Conservation (phyloP, 2,329 filamentous ascomycete genomes). For the Didymella glomerata region DNA sequence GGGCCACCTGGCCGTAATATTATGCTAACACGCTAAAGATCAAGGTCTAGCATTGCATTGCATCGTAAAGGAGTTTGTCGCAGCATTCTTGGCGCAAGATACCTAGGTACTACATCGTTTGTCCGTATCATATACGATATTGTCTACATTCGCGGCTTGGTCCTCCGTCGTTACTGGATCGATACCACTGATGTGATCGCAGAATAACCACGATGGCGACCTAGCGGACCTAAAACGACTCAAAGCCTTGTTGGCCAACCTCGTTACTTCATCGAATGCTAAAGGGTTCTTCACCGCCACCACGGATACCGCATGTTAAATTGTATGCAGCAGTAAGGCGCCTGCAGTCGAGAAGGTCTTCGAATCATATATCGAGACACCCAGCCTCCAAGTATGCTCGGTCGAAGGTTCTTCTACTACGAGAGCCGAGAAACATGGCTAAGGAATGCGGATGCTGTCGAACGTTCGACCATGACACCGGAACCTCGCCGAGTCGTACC, state of each 20-base stretch:
- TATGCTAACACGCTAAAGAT: neutral
- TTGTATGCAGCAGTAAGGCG: neutral
- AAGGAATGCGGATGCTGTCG: neutral
- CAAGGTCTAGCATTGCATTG: slow-evolving; percentile 6
- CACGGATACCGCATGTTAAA: too few relatives aligned
- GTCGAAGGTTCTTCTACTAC: neutral
- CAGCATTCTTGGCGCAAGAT: slow-evolving; percentile 6
- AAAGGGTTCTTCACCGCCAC: too few relatives aligned
- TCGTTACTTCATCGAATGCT: neutral
- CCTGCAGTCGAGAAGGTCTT: neutral
- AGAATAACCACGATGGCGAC: neutral
- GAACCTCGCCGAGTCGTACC: neutral
- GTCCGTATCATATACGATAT: neutral
- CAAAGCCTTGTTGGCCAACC: too few relatives aligned
- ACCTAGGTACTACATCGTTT: neutral
- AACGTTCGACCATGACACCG: neutral
- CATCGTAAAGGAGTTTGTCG: slow-evolving; percentile 3
- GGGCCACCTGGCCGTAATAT: slow-evolving; percentile 29
- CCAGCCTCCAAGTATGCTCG: neutral
- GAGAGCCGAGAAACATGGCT: neutral
- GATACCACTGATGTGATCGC: neutral
- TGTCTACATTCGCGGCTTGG: neutral
- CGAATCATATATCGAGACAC: neutral
- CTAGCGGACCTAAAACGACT: neutral
- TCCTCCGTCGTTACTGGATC: neutral